Conservation (phyloP, 129 eudicot species). For the Artemisia tridentata region DNA sequence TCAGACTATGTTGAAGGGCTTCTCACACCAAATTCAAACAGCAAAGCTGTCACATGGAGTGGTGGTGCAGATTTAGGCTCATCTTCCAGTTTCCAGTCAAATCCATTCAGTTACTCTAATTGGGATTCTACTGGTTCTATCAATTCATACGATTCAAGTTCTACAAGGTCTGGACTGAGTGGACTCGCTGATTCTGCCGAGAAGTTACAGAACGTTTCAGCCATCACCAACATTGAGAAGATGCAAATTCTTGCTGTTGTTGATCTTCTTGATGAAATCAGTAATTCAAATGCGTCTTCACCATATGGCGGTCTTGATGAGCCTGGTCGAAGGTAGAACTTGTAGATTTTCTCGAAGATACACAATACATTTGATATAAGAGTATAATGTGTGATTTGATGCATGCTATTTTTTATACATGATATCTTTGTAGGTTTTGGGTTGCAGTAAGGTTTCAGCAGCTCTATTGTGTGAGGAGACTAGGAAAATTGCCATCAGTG, state of each 20-base stretch:
- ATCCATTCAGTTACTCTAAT: slow-evolving; percentile 30
- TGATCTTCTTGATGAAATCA: slow-evolving; percentile 82
- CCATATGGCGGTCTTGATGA: slow-evolving; percentile 90
- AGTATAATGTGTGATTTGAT: neutral
- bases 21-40: slow-evolving; percentile 31
- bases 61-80: slow-evolving; percentile 26
- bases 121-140: slow-evolving; percentile 39
- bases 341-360: neutral
- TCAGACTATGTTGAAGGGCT: slow-evolving; percentile 73
- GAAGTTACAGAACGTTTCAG: slow-evolving; percentile 41
- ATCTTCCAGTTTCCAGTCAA: slow-evolving; percentile 41
- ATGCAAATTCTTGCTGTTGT: slow-evolving; percentile 62
- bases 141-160: slow-evolving; percentile 27
- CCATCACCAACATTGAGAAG: slow-evolving; percentile 50
- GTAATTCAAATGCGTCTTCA: slow-evolving; percentile 58
- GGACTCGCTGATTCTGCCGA: slow-evolving; percentile 49
- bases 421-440: slow-evolving; percentile 65
- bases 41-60: slow-evolving; percentile 55
- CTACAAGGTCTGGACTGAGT: slow-evolving; percentile 49
- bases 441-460: slow-evolving; percentile 80
- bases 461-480: slow-evolving; percentile 53
- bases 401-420: slow-evolving; percentile 1
- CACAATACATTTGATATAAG: slow-evolving; percentile 1
- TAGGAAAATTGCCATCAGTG: slow-evolving; percentile 52
- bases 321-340: slow-evolving; percentile 83